Evolutionary conservation across 257 asterid genomes (phyloP).

Genomic region (Solanum commersonii): DNA sequence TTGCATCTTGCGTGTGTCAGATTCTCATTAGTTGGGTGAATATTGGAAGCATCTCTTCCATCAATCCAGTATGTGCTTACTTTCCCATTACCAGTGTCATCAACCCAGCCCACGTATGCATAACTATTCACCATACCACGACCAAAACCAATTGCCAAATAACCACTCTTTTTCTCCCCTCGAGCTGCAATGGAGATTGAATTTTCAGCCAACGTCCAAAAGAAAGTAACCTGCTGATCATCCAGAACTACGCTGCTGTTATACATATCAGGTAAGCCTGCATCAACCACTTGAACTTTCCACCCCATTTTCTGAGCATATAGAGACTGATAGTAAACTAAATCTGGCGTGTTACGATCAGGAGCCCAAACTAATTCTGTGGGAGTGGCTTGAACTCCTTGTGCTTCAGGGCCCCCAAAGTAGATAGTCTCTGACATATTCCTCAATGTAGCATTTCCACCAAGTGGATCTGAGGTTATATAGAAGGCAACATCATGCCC

Average conservation of each 20-base stretch:
- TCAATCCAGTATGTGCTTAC: conserved; percentile 85
- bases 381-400: conserved; percentile 91
- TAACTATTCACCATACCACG: conserved; percentile 83
- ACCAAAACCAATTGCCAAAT: conserved; percentile 88
- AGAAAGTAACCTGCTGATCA: conserved; percentile 92
- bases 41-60: conserved; percentile 58
- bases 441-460: conserved; percentile 91
- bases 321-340: conserved; percentile 83
- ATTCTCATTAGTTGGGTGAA: conserved; percentile 77
- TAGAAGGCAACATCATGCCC: conserved; percentile 99
- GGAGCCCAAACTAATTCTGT: conserved; percentile 80
- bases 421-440: conserved; percentile 76
- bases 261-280: conserved; percentile 96
- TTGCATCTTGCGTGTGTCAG: conserved; percentile 86
- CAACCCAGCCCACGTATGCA: conserved; percentile 93
- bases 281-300: conserved; percentile 97
- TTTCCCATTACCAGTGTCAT: conserved; percentile 66
- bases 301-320: conserved; percentile 90
- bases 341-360: conserved; percentile 89
- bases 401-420: conserved; percentile 90
- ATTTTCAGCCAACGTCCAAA: conserved; percentile 78
- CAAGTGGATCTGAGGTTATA: conserved; percentile 87
- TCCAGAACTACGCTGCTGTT: conserved; percentile 81
- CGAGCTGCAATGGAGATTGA: conserved; percentile 91
- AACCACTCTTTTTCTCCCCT: conserved; percentile 94